Base-by-base conservation (phyloP, 2,329 filamentous ascomycete species). In the Blastomyces gilchristii region DNA sequence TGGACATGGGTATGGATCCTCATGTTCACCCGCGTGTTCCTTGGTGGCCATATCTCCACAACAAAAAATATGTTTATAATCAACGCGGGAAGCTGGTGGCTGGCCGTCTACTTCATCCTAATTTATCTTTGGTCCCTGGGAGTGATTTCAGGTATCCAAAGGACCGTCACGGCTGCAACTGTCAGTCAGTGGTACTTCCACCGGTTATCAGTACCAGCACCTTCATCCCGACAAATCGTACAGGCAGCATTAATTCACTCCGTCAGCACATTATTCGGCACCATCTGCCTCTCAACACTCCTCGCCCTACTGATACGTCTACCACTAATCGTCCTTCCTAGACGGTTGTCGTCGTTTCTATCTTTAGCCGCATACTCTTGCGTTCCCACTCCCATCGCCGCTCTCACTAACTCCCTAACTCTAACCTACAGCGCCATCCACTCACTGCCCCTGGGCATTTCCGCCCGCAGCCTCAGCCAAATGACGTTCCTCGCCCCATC, bases 111-210 rank as follows among this genome's bases (percentile, higher is more conserved):
- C 74, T 99, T 97, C 77, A 85, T 97, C 68, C 79, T 97, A 64
- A 88, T 97, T 79, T 97, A 97, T 75, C 86, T 97, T 68, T 99
- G 94, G 94, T 94, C 91, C 0, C 80, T 97, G 52, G 89, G 89
- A 2, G 85, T 97, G 63, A 86, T 96, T 72, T 88, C 91, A 63
- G 91, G 91, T 22, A 84, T 97, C 28, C 93, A 99, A 74, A 87
- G 94, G 64, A 87, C 90, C 28, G 94, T 92, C 18, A 96, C 93
- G 16, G 93, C 91, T 31, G 94, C 94, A 12, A 96, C 93, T 0
- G 93, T 97, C 31, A 96, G 91, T 50, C 94, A 99, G 75, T 99
- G 94, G 94, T 99, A 99, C 76, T 99, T 97, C 75, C 93, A 97
- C 75, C 90, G 94, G 66, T 89, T 95, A 69, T 86, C 87, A 4